Conservation (phyloP, 1,139 yeast species). For the Hemisphaericaspora xylofermentans region DNA sequence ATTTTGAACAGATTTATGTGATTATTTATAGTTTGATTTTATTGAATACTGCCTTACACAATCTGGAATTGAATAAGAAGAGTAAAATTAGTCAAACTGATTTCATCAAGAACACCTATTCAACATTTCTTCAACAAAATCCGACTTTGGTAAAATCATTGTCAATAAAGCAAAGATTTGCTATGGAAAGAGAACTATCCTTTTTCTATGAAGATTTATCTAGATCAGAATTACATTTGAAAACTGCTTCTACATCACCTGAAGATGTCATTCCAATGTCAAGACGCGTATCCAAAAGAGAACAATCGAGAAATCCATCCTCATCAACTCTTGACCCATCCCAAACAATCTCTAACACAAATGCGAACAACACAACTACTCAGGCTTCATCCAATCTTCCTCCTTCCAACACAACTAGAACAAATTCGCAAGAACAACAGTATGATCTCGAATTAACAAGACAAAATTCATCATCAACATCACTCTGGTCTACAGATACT, state of each 20-base stretch:
- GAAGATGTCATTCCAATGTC: slow-evolving; percentile 5
- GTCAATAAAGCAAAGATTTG: slow-evolving; percentile 39
- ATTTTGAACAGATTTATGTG: slow-evolving; percentile 67
- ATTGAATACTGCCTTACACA: slow-evolving; percentile 69
- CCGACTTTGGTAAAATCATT: slow-evolving; percentile 29
- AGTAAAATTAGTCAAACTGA: slow-evolving; percentile 46
- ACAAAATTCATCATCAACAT: slow-evolving; percentile 15
- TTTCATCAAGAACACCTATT: slow-evolving; percentile 57
- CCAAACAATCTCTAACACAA: slow-evolving; percentile 2
- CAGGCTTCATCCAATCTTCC: neutral
- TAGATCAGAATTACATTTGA: slow-evolving; percentile 41
- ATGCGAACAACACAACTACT: slow-evolving; percentile 2
- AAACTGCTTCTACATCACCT: slow-evolving; percentile 18
- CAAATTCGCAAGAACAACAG: slow-evolving; percentile 1
- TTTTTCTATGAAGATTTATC: slow-evolving; percentile 42
- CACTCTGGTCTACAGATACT: slow-evolving; percentile 43
- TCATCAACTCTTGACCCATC: slow-evolving; percentile 6
- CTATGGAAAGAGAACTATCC: slow-evolving; percentile 45
- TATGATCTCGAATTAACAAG: neutral
- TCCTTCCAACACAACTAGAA: too few relatives aligned
- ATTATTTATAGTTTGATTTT: slow-evolving; percentile 71
- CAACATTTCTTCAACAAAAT: slow-evolving; percentile 42
- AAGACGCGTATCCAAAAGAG: slow-evolving; percentile 5
- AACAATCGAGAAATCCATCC: slow-evolving; percentile 1
- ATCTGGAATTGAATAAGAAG: slow-evolving; percentile 42